Evolutionary conservation across 345 rosid genomes (phyloP).

Genomic region (Tarenaya hassleriana): DNA sequence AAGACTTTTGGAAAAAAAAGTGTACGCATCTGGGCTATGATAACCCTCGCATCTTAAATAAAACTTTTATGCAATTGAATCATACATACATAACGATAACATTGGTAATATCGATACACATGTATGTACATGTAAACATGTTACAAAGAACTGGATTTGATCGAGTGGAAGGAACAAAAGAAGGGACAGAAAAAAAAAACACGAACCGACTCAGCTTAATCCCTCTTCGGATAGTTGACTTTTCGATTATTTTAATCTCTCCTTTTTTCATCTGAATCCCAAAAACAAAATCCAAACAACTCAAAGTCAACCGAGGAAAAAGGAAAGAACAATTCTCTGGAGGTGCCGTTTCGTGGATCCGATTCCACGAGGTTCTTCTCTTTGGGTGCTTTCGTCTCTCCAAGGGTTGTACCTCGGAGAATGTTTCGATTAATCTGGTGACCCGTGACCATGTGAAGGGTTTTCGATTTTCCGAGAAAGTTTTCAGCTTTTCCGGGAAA

Average conservation of each 20-base stretch:
- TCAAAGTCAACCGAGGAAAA: constrained; percentile 24
- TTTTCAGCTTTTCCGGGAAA: constrained; percentile 27
- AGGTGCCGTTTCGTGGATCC: constrained; percentile 24
- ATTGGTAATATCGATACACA: no score
- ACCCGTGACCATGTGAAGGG: constrained; percentile 19
- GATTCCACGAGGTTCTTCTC: constrained; percentile 26
- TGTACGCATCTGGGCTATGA: no score
- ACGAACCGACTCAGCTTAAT: constrained; percentile 23
- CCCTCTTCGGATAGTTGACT: constrained; percentile 31
- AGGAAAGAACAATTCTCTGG: constrained; percentile 25
- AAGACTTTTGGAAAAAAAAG: no score
- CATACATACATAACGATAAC: no score
- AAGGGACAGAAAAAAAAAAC: constrained; percentile 14
- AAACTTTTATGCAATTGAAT: no score
- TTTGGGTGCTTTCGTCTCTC: not conserved
- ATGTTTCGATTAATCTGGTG: constrained; percentile 17
- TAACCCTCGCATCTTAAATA: no score
- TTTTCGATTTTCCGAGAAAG: constrained; percentile 21
- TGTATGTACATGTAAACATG: no score
- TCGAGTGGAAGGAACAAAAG: no score
- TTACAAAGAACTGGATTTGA: no score
- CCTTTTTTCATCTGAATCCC: constrained; percentile 12
- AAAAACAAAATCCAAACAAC: no score
- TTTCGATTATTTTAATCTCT: no score
- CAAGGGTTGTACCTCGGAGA: not conserved